Evolutionary conservation across 768 basidiomycete species (phyloP).

Genomic region (Kockovaella imperatae): DNA sequence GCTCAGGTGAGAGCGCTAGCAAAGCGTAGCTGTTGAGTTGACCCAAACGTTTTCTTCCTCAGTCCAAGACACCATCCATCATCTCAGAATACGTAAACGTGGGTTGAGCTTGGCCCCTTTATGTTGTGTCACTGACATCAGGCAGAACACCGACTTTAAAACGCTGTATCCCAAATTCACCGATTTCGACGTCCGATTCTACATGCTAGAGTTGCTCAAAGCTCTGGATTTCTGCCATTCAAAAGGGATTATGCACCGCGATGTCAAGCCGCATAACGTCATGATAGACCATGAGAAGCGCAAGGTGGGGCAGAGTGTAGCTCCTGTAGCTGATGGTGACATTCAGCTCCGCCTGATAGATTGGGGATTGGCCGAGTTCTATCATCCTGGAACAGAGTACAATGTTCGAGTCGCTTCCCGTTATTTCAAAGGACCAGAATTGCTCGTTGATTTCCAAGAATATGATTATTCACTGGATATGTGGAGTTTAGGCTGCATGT

Average conservation of each 20-base stretch:
- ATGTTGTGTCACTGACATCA: not conserved
- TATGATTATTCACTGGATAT: constrained; percentile 97
- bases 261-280: constrained; percentile 97
- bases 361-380: constrained; percentile 98
- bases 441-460: constrained; percentile 95
- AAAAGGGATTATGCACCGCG: constrained; percentile 96
- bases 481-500: constrained; percentile 99
- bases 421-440: constrained; percentile 96
- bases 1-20: constrained; percentile 47
- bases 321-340: constrained; percentile 1
- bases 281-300: constrained; percentile 99
- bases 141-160: constrained; percentile 86
- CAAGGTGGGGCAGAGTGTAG: constrained; percentile 60
- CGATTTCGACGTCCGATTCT: constrained; percentile 90
- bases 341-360: constrained; percentile 84
- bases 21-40: not conserved
- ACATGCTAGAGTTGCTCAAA: constrained; percentile 94
- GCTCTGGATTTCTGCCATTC: constrained; percentile 97
- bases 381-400: constrained; percentile 94
- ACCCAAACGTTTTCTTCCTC: constrained; percentile 18
- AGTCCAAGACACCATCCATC: constrained; percentile 92
- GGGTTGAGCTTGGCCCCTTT: constrained; percentile 7
- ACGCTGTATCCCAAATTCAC: constrained; percentile 89
- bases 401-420: constrained; percentile 95
- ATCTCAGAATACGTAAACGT: constrained; percentile 92